Base-by-base conservation (phyloP, 495 filamentous ascomycete genomes). In the Aspergillus mulundensis region DNA sequence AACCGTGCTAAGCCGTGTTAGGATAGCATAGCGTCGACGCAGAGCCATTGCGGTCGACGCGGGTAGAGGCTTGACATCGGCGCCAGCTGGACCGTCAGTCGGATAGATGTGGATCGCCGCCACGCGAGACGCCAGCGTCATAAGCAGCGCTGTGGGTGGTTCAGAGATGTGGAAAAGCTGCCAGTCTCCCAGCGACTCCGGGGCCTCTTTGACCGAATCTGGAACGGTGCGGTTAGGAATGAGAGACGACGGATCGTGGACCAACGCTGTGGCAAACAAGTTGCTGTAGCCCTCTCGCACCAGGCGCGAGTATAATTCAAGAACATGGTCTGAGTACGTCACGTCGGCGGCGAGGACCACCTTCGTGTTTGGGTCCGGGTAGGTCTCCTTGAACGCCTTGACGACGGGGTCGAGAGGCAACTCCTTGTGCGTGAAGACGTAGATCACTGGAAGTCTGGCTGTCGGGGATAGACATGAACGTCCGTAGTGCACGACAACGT, bases 401-500 rank as follows among this genome's bases (percentile, higher is more conserved):
- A 87, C 63, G 0, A 87, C 75, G 1, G 72, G 62, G 10, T 83
- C 75, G 15, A 84, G 70, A 28, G 83, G 72, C 24, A 98, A 77
- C 0, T 77, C 64, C 45, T 86, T 86, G 21, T 73, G 75, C 0
- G 94, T 97, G 67, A 96, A 99, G 51, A 97, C 83, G 65, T 97
- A 90, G 53, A 97, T 86, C 21, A 97, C 90, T 0, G 95, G 90
- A 15, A 99, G 73, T 49, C 92, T 77, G 5, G 89, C 87, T 0
- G 93, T 95, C 12, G 94, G 95, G 1, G 89, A 95, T 21, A 99
- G 76, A 68, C 94, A 99, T 0, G 91, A 86, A 40, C 93, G 81
- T 20, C 94, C 94, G 63, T 97, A 99, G 67, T 99, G 94, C 16
- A 99, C 88, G 5, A 97, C 87, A 5, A 88, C 90, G 50, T 97